Evolutionary conservation across 2,329 filamentous ascomycete genomes (phyloP), one percentile per base, ranked within the genome.

Genomic region (Penicillium fuscoglaucum): DNA sequence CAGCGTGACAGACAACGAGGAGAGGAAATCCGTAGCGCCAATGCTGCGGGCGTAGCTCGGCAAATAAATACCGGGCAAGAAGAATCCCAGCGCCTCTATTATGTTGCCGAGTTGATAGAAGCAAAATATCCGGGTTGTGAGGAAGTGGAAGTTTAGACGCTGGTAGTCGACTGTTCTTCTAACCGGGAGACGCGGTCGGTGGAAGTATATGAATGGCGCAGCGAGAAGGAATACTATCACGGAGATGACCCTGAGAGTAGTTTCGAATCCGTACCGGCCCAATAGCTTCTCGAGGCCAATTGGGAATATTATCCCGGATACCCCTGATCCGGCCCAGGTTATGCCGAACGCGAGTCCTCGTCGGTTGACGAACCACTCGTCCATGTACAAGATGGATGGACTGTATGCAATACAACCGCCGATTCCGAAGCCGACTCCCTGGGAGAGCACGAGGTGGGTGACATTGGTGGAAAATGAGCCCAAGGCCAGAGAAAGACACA

Each of bases 311-410:
- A 77, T 74, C 4, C 81, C 80, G 1, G 77, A 77, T 4, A 70
- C 41, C 1, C 68, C 65, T n/a, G 69, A 70, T 21, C 70, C 69
- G 29, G 67, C 67, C 78, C 80, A 80, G 41, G 80, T 76, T 1
- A 78, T 63, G 2, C 80, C 82, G 13, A 78, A 75, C 0, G 76
- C 77, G 65, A 70, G 74, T 64, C 79, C 79, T 50, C 74, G 70
- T 19, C 76, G 68, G 63, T 80, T 76, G 9, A 82, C 75, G 68
- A 83, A 83, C 76, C 66, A 87, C 63, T 83, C 79, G 37, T 82
- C 78, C 48, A 83, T 72, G 47, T 77, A 78, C 50, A 79, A 68
- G 33, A 82, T 76, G 2, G 76, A 75, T 0, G 79, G 79, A 21
- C 67, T 81, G 67, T 76, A 85, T 4, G 81, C 69, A 1, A 83